Base-by-base conservation (phyloP, 2,329 filamentous ascomycete genomes). In the Ascosphaera apis region DNA sequence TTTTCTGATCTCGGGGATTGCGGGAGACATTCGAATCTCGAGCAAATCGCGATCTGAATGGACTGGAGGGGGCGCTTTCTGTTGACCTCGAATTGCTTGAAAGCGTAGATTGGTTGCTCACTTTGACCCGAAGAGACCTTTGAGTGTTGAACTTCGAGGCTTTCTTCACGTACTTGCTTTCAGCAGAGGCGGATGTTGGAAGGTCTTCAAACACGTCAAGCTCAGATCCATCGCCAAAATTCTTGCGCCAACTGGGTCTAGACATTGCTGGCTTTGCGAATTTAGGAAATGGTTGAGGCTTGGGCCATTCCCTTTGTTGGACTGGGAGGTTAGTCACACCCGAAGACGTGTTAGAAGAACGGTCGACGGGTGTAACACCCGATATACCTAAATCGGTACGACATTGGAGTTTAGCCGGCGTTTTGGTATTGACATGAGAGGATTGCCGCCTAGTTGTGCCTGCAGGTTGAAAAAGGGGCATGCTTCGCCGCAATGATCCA, bases 151-250 rank as follows among this genome's bases (percentile, higher is more conserved):
- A 67, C 33, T 68, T 71, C 28, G 76, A 62, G 2, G 88, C 84
- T 46, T 78, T 72, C 53, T 84, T 91, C 41, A 83, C 64, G 48
- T 72, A 98, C 46, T 72, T 78, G 42, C 73, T 82, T 55, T 98
- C 88, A 11, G 72, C 67, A 40, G 76, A 71, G 9, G 67, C 72
- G 12, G 84, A 93, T 0, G 84, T 95, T 1, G 86, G 86, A 38
- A 98, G 61, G 54, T 98, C 88, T 51, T 98, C 88, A 51, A 98
- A 95, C 2, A 69, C 73, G 45, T 95, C 86, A 23, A 98, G 65
- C 54, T 98, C 88, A 40, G 76, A 78, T 12, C 88, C 88, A 53
- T 93, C 82, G 9, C 88, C 88, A 57, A 91, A 98, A 47, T 80
- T 72, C 33, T 73, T 67, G 40, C 65, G 63, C 30, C 72, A 65